Base-by-base conservation (phyloP, 768 basidiomycete species). In the Podaxis sp. region DNA sequence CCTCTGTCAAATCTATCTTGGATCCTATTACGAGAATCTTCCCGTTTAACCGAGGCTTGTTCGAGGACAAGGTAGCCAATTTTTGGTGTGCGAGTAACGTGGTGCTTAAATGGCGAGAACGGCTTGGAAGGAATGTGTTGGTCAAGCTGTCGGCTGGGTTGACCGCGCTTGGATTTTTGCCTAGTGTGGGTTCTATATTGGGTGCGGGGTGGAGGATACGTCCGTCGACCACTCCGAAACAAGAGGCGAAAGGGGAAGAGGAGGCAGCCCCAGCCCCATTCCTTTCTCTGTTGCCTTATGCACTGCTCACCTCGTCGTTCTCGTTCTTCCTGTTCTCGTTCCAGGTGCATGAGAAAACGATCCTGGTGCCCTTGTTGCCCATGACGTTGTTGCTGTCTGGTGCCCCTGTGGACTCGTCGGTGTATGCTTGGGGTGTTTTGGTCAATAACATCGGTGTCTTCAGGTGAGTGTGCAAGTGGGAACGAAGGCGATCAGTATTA, bases 251-350 rank as follows among this genome's bases (percentile, higher is more conserved):
- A 36, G 57, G 56, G 38, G 21, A 57, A 59, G 44, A 64, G 25
- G 61, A 61, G 27, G 57, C 64, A 28, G 64, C 69, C 28, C 78
- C 79, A 7, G 76, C 83, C 0, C 76, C 77, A 3, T 78, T 89
- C 27, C 73, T 90, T 23, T 79, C 85, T 0, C 76, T 98, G 1
- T 79, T 98, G 3, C 90, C 90, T 0, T 90, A 91, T 64, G 87
- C 90, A 2, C 78, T 97, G 27, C 81, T 94, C 62, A 87, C 85
- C 5, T 87, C 85, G 1, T 90, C 91, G 0, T 82, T 98, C 79
- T 90, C 94, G 7, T 97, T 98, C 81, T 98, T 96, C 76, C 78
- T 98, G 35, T 95, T 96, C 77, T 95, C 94, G 5, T 96, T 96
- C 73, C 95, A 97, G 68, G 95, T 95, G 40, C 95, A 97, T 72